Conservation (phyloP, 345 rosid species). For the Citrus hindsii region DNA sequence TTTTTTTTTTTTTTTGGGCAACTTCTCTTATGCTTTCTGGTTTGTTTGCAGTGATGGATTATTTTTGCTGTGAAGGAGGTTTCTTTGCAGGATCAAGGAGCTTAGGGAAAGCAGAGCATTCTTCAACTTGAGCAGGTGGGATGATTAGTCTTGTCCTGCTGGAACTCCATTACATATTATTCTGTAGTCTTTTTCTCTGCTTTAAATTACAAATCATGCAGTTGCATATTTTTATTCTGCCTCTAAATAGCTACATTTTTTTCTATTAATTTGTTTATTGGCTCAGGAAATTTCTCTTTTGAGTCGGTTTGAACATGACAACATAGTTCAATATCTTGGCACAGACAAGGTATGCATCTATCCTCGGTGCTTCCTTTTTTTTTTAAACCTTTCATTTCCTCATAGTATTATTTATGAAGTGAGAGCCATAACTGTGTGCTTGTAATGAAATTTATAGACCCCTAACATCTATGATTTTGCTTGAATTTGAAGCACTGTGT, state of each 20-base stretch:
- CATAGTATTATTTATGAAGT: background rate
- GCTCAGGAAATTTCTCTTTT: slow-evolving; percentile 74
- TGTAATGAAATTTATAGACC: background rate
- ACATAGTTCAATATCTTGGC: slow-evolving; percentile 75
- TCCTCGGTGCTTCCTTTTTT: too few species aligned
- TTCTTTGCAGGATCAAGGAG: slow-evolving; percentile 75
- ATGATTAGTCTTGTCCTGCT: background rate
- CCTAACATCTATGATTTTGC: background rate
- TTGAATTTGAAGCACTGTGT: background rate
- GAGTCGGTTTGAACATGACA: slow-evolving; percentile 82
- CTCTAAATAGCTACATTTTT: background rate
- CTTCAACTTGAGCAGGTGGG: slow-evolving; percentile 76
- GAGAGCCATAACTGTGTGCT: background rate
- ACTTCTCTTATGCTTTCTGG: background rate
- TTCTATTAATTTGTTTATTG: background rate
- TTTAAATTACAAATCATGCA: background rate
- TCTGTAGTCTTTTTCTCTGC: background rate
- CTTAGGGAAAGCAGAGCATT: slow-evolving; percentile 61
- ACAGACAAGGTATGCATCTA: slow-evolving; percentile 53
- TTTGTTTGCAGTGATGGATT: slow-evolving; percentile 55
- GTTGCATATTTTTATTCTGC: background rate
- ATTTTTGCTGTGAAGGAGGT: slow-evolving; percentile 91
- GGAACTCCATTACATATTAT: background rate
- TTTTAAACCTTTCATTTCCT: background rate
- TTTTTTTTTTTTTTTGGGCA: background rate